Evolutionary conservation across 2,329 filamentous ascomycete genomes (phyloP).

Genomic region (Apiospora hydei): DNA sequence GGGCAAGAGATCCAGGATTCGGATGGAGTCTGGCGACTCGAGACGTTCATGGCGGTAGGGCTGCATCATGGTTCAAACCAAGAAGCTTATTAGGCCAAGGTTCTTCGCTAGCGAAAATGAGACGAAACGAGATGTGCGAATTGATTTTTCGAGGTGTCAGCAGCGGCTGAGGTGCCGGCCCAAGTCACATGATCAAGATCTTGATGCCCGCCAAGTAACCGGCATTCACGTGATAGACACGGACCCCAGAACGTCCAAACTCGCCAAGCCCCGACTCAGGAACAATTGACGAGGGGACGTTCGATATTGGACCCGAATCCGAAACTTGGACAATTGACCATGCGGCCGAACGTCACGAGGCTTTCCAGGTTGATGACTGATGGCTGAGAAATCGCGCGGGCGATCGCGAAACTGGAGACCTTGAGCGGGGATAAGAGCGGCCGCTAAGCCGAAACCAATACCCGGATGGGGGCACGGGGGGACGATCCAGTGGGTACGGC

Average conservation of each 20-base stretch:
- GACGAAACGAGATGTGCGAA: no score
- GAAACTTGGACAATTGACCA: no score
- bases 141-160: no score
- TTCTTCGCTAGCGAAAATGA: background rate
- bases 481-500: background rate
- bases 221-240: no score
- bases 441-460: background rate
- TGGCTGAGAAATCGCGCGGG: slow-evolving; percentile 6
- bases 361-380: background rate
- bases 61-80: background rate
- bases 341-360: background rate
- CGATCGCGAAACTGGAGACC: background rate
- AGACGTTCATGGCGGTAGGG: slow-evolving; percentile 3
- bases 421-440: background rate
- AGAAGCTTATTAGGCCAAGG: background rate
- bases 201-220: no score
- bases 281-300: no score
- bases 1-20: slow-evolving; percentile 8
- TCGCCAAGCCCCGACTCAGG: no score
- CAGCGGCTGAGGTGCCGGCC: no score
- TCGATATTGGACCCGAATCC: no score
- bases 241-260: no score
- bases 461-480: background rate
- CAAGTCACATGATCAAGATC: background rate
- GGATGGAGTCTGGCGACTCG: background rate